Percentiles rank a stretch among this genome's conserved stretches.
These are phyloP conservation scores for Starmerella apis DNA, from an alignment of 805 yeast genomes.

Conservation along the genomic window DNA sequence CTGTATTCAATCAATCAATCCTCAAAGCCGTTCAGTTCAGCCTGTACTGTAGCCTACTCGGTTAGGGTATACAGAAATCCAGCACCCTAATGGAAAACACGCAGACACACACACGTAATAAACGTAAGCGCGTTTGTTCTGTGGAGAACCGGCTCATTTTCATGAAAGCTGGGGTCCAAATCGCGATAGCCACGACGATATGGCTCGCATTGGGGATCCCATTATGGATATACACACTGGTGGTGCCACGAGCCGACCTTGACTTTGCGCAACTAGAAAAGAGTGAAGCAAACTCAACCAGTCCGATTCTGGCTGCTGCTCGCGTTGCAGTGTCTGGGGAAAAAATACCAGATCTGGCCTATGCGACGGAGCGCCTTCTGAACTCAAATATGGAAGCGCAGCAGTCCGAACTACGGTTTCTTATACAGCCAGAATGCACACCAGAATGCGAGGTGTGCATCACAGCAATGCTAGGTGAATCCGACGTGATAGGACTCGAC, in stretches of 20 bases:
- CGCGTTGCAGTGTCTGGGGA: conserved; percentile 29
- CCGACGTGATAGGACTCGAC: conserved; percentile 40
- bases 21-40: too few relatives aligned
- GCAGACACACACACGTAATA: too few relatives aligned
- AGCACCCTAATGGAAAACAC: not conserved
- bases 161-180: conserved; percentile 12
- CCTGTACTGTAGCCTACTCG: too few relatives aligned
- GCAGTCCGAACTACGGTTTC: conserved; percentile 29
- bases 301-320: conserved; percentile 24
- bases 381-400: conserved; percentile 33
- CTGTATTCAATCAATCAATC: too few relatives aligned
- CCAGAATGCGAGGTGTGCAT: conserved; percentile 35
- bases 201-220: conserved; percentile 36
- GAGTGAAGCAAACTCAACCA: conserved; percentile 25
- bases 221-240: conserved; percentile 49
- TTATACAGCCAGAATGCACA: conserved; percentile 18
- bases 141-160: not conserved
- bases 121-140: not conserved
- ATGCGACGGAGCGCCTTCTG: conserved; percentile 43
- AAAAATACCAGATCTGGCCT: conserved; percentile 55
- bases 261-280: conserved; percentile 39
- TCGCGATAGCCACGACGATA: conserved; percentile 19
- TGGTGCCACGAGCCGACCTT: conserved; percentile 51
- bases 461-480: conserved; percentile 31
- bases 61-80: not conserved